Evolutionary conservation across 805 yeast genomes (phyloP).

Genomic region (Hanseniaspora clermontiae): DNA sequence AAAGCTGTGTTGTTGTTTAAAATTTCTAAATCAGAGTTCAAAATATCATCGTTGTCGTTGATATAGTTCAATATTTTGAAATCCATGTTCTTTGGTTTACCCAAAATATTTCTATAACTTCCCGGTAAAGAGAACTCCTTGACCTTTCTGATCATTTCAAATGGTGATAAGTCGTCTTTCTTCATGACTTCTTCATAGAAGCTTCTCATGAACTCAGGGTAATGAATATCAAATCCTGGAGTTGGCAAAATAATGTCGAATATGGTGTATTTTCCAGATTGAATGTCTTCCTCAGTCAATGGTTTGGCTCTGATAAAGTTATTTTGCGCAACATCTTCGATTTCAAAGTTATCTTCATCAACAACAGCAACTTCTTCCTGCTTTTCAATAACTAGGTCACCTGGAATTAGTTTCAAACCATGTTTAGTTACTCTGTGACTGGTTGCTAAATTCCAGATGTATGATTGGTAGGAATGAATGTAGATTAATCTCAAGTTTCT

Average conservation of each 20-base stretch:
- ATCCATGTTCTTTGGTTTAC: constrained; percentile 51
- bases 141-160: constrained; percentile 69
- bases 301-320: constrained; percentile 55
- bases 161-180: constrained; percentile 71
- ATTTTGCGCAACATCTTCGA: constrained; percentile 54
- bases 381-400: constrained; percentile 55
- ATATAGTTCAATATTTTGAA: constrained; percentile 51
- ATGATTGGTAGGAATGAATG: constrained; percentile 95
- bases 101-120: constrained; percentile 62
- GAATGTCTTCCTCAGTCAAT: constrained; percentile 62
- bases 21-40: constrained; percentile 65
- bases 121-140: constrained; percentile 89
- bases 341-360: constrained; percentile 42
- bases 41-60: constrained; percentile 54
- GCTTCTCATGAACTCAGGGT: constrained; percentile 54
- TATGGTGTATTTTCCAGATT: constrained; percentile 44
- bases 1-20: constrained; percentile 29
- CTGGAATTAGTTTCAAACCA: constrained; percentile 60
- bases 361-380: constrained; percentile 25
- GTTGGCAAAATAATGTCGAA: constrained; percentile 87
- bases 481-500: constrained; percentile 87
- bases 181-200: constrained; percentile 64
- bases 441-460: constrained; percentile 82
- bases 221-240: constrained; percentile 86
- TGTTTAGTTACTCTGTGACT: constrained; percentile 58